A percentile compares a stretch with the other conserved stretches of the same genome.
phyloP scores from a whole-genome alignment of 75 land plant species.

The Pinus taeda region DNA sequence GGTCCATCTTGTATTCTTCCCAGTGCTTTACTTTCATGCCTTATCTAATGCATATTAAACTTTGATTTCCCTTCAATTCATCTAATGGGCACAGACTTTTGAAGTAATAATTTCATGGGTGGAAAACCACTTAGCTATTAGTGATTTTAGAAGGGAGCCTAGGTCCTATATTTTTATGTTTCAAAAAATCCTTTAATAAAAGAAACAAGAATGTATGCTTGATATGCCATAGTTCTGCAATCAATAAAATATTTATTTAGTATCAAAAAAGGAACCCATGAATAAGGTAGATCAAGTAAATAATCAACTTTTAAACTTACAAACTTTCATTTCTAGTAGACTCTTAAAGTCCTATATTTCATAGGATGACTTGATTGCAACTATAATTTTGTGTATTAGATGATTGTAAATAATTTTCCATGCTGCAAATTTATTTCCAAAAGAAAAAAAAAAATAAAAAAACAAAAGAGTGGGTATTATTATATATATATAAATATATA shows the following conservation, averaged over 20 bases:
- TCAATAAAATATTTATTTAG: neutral
- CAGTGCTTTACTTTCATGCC: neutral
- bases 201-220: neutral
- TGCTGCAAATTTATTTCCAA: too few relatives aligned
- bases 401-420: too few relatives aligned
- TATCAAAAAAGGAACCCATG: neutral
- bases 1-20: neutral
- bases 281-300: neutral
- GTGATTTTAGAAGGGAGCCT: neutral
- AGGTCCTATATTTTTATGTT: neutral
- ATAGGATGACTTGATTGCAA: too few relatives aligned
- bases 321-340: neutral
- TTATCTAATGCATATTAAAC: neutral
- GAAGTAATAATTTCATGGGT: neutral
- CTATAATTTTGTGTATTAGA: too few relatives aligned
- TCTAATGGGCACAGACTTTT: neutral
- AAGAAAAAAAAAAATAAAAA: too few relatives aligned
- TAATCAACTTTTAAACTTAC: neutral
- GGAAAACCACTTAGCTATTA: slow-evolving; percentile 4
- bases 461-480: too few relatives aligned
- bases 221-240: neutral
- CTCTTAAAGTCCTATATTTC: too few relatives aligned
- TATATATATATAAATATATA: too few relatives aligned
- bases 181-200: neutral
- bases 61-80: neutral